These are phyloP conservation scores for Leptoxyphium fumago DNA, from an alignment of 2,329 filamentous ascomycete genomes.

Conservation along the genomic window DNA sequence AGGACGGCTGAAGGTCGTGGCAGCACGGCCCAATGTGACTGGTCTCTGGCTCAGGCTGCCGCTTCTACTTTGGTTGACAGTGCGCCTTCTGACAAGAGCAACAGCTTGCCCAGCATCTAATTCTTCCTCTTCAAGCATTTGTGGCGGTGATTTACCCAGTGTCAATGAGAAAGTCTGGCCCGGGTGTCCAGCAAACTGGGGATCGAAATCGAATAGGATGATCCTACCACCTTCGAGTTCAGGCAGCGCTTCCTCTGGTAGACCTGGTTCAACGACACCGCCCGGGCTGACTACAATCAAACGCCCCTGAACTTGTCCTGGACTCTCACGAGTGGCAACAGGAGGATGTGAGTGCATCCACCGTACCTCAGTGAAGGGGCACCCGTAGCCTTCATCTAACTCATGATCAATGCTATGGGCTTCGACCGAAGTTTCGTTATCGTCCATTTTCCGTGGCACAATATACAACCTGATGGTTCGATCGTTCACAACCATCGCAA, in stretches of 20 bases:
- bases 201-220: conserved; percentile 21
- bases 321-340: conserved; percentile 11
- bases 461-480: conserved; percentile 22
- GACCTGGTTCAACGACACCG: conserved; percentile 15
- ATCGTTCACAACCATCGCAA: conserved; percentile 25
- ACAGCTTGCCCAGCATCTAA: conserved; percentile 21
- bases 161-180: conserved; percentile 22
- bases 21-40: conserved; percentile 18
- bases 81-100: conserved; percentile 20
- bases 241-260: conserved; percentile 18
- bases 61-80: conserved; percentile 20
- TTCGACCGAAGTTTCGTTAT: conserved; percentile 16
- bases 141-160: conserved; percentile 20
- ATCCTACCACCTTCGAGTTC: conserved; percentile 23
- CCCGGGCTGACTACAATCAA: conserved; percentile 23
- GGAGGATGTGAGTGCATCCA: conserved; percentile 21
- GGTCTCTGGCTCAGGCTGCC: conserved; percentile 18
- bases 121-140: conserved; percentile 19
- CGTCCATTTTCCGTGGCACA: conserved; percentile 16
- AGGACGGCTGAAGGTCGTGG: conserved; percentile 16
- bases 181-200: conserved; percentile 21
- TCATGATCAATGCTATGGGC: conserved; percentile 25
- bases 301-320: conserved; percentile 17
- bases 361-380: conserved; percentile 21
- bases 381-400: conserved; percentile 23